Evolutionary conservation across 345 rosid species (phyloP), one percentile per base, ranked within the genome.

Genomic region (Bruguiera gymnorhiza): DNA sequence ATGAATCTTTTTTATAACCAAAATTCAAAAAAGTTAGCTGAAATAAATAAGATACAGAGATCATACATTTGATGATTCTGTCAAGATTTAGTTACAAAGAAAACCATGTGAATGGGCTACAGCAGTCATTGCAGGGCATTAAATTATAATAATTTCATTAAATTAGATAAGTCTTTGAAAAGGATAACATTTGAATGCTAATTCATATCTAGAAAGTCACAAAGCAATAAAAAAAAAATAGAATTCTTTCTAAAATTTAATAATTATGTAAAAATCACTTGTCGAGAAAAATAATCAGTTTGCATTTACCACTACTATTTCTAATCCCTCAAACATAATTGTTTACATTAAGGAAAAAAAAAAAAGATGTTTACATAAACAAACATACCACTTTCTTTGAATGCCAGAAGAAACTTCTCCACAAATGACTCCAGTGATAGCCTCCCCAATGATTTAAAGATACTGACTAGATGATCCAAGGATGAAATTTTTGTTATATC

Each of bases 391-490:
- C 63, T 58, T 18, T 60, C 68, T 80, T 81, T 81, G 37, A 87
- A 72, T 37, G 74, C 74, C 67, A 64, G 58, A 69, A 95, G 89
- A 73, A 86, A 83, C 75, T 83, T 87, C 69, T 62, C 76, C 11
- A 84, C 89, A 36, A 63, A 65, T 39, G 88, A 81, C 67, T 84
- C 94, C 78, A 87, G 63, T 19, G 76, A 74, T 67, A 83, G 79
- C 75, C 85, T 87, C 64, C 96, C 97, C 65, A 92, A 76, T 73
- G 81, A 85, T 70, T 76, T 78, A 70, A 92, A 90, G 79, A 95
- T 70, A 50, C 65, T 78, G 56, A 60, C 60, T 65, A 79, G 52
- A 70, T 80, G 68, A 62, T 75, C 74, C 51, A 51, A 36, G 2
- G 89, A 85, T 63, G 82, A 77, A 74, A 95, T 20, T 69, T 73